These are phyloP conservation scores for Phanerodontia chrysosporium DNA, from an alignment of 768 basidiomycete genomes.

Conservation along the genomic window DNA sequence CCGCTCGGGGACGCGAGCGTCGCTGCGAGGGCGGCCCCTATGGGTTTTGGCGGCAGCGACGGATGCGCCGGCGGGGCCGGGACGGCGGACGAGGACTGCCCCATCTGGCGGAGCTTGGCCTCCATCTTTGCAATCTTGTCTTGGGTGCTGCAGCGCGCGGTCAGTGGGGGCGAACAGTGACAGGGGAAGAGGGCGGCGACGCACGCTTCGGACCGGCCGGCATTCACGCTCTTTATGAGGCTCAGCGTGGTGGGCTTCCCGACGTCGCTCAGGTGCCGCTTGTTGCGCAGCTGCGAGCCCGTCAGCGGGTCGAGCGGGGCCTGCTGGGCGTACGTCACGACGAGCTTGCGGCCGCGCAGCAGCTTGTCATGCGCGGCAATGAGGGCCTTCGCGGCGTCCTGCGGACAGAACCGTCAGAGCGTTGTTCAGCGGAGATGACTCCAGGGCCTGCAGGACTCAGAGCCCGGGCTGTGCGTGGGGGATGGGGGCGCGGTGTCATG, in stretches of 20 bases:
- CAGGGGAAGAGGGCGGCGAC: neutral
- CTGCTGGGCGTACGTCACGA: slow-evolving; percentile 91
- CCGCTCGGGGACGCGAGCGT: neutral
- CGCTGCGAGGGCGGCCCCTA: neutral
- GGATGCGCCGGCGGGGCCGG: slow-evolving; percentile 17
- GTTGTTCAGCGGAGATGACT: neutral
- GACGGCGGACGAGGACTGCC: slow-evolving; percentile 13
- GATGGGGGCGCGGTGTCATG: neutral
- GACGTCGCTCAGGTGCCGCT: slow-evolving; percentile 49
- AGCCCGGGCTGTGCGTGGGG: neutral
- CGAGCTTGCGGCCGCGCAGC: slow-evolving; percentile 80
- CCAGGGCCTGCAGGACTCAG: neutral
- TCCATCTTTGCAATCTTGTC: slow-evolving; percentile 95
- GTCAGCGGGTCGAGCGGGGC: slow-evolving; percentile 44
- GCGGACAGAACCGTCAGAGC: slow-evolving; percentile 11
- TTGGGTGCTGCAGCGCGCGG: slow-evolving; percentile 48
- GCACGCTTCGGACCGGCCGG: slow-evolving; percentile 45
- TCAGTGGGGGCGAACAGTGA: neutral
- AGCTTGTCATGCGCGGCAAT: slow-evolving; percentile 70
- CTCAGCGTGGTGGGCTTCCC: slow-evolving; percentile 83
- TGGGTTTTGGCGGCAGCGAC: slow-evolving; percentile 29
- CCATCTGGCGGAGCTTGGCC: slow-evolving; percentile 70
- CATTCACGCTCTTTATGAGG: slow-evolving; percentile 70
- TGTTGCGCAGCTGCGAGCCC: slow-evolving; percentile 23
- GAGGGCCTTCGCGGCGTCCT: slow-evolving; percentile 86